Conservation (phyloP, 352 stramenopile species). For the Phytophthora parvispora region DNA sequence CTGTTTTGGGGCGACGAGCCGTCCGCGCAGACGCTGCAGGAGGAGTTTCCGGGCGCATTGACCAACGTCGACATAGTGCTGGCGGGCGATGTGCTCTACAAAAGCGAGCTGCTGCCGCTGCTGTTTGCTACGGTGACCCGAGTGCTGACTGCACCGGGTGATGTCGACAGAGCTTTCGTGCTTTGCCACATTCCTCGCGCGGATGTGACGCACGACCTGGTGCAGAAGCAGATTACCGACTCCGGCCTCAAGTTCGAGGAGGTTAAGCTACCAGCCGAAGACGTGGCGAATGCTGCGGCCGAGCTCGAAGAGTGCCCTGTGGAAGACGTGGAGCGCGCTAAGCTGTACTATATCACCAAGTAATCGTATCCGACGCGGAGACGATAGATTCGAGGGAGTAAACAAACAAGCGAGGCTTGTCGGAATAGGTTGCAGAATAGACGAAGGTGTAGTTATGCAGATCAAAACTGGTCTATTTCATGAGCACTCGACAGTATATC, state of each 20-base stretch:
- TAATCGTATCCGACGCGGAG: slow-evolving; percentile 10
- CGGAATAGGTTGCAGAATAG: slow-evolving; percentile 23
- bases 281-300: slow-evolving; percentile 17
- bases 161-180: slow-evolving; percentile 41
- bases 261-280: slow-evolving; percentile 36
- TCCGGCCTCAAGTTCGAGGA: slow-evolving; percentile 54
- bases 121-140: slow-evolving; percentile 64
- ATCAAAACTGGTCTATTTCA: slow-evolving; percentile 28
- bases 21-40: slow-evolving; percentile 44
- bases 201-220: slow-evolving; percentile 69
- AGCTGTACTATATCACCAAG: slow-evolving; percentile 68
- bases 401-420: background rate
- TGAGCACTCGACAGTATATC: background rate
- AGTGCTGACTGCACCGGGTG: slow-evolving; percentile 32
- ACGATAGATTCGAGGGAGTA: background rate
- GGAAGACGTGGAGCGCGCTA: slow-evolving; percentile 64
- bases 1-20: slow-evolving; percentile 70
- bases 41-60: slow-evolving; percentile 38
- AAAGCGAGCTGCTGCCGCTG: slow-evolving; percentile 70
- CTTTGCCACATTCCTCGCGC: slow-evolving; percentile 83
- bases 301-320: slow-evolving; percentile 64
- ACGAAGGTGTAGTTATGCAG: slow-evolving; percentile 10
- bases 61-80: slow-evolving; percentile 61
- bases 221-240: slow-evolving; percentile 52
- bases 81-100: slow-evolving; percentile 86